These are phyloP conservation scores for Ochetophila trinervis DNA, from an alignment of 306 rosid species.

Conservation along the genomic window DNA sequence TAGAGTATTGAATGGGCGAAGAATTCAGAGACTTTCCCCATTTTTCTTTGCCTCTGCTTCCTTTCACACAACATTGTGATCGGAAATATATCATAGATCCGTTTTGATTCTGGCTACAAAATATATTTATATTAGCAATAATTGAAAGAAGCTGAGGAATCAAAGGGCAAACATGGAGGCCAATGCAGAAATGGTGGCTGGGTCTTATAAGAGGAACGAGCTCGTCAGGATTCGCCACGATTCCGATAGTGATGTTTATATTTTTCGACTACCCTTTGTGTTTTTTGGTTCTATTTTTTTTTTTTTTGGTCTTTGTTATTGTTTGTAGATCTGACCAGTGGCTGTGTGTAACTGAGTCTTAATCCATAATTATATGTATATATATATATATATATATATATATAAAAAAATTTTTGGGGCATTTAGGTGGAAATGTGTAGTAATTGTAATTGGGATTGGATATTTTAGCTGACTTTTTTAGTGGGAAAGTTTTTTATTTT, in stretches of 20 bases:
- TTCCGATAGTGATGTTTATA: conserved; percentile 82
- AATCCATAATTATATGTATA: conserved; percentile 1
- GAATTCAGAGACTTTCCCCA: conserved; percentile 10
- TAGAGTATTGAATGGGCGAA: conserved; percentile 67
- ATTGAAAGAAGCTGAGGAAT: conserved; percentile 16
- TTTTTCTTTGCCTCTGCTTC: conserved; percentile 8
- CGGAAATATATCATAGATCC: conserved; percentile 18
- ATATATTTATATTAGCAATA: not conserved
- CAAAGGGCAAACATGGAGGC: conserved; percentile 63
- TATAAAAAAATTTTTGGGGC: too few species aligned
- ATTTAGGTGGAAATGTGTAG: not conserved
- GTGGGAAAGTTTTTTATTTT: not conserved
- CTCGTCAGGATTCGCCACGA: conserved; percentile 92
- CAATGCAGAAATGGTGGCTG: conserved; percentile 87
- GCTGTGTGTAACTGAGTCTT: not conserved
- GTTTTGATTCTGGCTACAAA: conserved; percentile 1
- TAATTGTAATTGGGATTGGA: not conserved
- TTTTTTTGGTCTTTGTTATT: not conserved
- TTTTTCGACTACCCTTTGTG: conserved; percentile 8
- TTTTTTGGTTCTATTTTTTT: not conserved
- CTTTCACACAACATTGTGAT: not conserved
- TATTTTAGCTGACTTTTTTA: not conserved
- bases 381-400: too few species aligned
- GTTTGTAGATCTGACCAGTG: conserved; percentile 26
- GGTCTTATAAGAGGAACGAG: conserved; percentile 91